phyloP scores from a whole-genome alignment of 371 early-diverging fungal genomes.

The Gilbertella persicaria region DNA sequence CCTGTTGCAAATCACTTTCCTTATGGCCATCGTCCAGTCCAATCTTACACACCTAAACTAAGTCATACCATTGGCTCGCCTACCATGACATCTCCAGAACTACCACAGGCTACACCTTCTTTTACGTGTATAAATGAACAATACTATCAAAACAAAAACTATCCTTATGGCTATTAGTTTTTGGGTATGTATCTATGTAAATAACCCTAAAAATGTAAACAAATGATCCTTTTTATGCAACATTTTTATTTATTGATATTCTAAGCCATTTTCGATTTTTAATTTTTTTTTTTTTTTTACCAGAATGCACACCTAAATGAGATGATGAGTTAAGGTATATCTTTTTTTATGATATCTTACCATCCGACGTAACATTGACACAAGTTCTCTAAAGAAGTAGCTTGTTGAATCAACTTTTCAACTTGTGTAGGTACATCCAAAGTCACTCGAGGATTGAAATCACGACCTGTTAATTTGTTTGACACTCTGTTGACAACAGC shows the following conservation, averaged over 20 bases:
- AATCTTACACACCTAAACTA: neutral
- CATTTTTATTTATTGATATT: conserved; percentile 1
- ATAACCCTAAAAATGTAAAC: neutral
- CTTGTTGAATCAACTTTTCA: conserved; percentile 92
- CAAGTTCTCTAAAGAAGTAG: conserved; percentile 92
- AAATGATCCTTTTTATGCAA: neutral
- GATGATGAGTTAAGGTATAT: conserved; percentile 14
- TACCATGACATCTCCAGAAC: no score
- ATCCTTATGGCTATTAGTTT: conserved; percentile 8
- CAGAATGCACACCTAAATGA: conserved; percentile 21
- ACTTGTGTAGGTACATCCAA: conserved; percentile 89
- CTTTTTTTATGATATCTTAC: no score
- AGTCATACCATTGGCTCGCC: no score
- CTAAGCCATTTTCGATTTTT: no score
- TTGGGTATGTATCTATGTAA: neutral
- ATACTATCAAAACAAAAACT: conserved; percentile 6
- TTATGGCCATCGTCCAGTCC: neutral
- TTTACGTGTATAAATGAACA: conserved; percentile 9
- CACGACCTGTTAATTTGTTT: conserved; percentile 89
- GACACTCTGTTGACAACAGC: conserved; percentile 65
- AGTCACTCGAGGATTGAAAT: conserved; percentile 85
- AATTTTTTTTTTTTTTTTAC: conserved; percentile 2
- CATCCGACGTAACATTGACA: conserved; percentile 97
- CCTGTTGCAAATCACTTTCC: conserved; percentile 2
- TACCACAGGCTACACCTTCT: neutral